Evolutionary conservation across 2,329 filamentous ascomycete genomes (phyloP).

Genomic region (Zymoseptoria brevis): DNA sequence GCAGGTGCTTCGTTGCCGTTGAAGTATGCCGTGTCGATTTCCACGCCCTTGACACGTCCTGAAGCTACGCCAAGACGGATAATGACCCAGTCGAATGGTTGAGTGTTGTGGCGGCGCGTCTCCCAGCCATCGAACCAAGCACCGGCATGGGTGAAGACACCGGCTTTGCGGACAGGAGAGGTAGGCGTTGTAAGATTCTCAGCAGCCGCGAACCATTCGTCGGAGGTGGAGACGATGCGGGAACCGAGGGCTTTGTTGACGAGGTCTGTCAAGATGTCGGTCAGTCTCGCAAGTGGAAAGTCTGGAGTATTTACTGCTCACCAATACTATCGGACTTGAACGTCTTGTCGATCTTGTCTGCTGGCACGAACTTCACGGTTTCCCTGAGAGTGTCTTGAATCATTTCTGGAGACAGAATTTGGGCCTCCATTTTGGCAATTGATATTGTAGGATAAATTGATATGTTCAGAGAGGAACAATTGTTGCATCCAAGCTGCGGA

Average conservation of each 20-base stretch:
- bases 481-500: not conserved
- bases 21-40: constrained; percentile 77
- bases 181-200: constrained; percentile 52
- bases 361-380: constrained; percentile 32
- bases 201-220: constrained; percentile 55
- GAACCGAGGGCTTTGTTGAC: constrained; percentile 46
- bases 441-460: not conserved
- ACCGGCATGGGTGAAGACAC: constrained; percentile 52
- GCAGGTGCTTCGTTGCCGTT: constrained; percentile 74
- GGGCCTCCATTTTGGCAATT: constrained; percentile 21
- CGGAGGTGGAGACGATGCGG: constrained; percentile 48
- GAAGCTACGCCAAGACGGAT: constrained; percentile 55
- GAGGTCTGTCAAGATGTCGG: constrained; percentile 35
- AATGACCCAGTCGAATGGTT: constrained; percentile 53
- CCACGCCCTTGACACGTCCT: constrained; percentile 63
- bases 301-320: constrained; percentile 14
- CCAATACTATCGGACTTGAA: constrained; percentile 50
- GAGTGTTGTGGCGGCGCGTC: constrained; percentile 52
- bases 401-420: constrained; percentile 26
- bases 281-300: constrained; percentile 6
- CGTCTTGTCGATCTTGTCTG: constrained; percentile 45
- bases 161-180: constrained; percentile 48
- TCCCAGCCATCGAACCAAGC: constrained; percentile 62
- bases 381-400: constrained; percentile 22
- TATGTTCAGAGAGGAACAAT: not conserved